phyloP scores from a whole-genome alignment of 768 basidiomycete species.

The Tulasnella sp. region DNA sequence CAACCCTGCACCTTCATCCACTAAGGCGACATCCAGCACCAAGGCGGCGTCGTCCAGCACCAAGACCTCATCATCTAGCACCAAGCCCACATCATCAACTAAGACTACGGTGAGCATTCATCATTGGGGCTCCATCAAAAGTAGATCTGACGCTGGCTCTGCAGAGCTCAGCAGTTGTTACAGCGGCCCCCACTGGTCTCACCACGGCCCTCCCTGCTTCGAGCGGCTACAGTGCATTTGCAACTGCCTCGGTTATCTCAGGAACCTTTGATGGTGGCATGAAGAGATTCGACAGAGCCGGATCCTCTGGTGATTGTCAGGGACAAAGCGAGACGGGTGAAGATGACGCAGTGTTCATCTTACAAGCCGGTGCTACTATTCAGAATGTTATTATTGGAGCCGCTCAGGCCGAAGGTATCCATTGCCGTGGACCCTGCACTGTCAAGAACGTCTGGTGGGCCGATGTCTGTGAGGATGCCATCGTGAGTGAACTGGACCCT shows the following conservation, averaged over 20 bases:
- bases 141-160: too few relatives aligned
- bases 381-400: slow-evolving; percentile 6
- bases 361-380: neutral
- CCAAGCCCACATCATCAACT: slow-evolving; percentile 12
- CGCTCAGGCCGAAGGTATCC: slow-evolving; percentile 4
- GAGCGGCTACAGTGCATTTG: slow-evolving; percentile 8
- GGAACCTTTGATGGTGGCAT: slow-evolving; percentile 15
- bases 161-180: neutral
- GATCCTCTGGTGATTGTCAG: neutral
- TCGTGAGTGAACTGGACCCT: neutral
- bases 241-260: slow-evolving; percentile 14
- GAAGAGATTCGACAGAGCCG: slow-evolving; percentile 5
- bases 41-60: neutral
- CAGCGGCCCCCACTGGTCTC: neutral
- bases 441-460: slow-evolving; percentile 9
- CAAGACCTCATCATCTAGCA: slow-evolving; percentile 1
- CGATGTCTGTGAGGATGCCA: slow-evolving; percentile 10
- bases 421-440: slow-evolving; percentile 10
- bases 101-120: too few relatives aligned
- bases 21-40: neutral
- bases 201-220: slow-evolving; percentile 13
- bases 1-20: neutral
- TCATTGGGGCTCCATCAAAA: too few relatives aligned
- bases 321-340: neutral
- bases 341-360: neutral